A percentile compares a stretch with the other conserved stretches of the same genome.
These are phyloP conservation scores for Eucalyptus sp. DNA, from an alignment of 345 rosid genomes.

Conservation along the genomic window DNA sequence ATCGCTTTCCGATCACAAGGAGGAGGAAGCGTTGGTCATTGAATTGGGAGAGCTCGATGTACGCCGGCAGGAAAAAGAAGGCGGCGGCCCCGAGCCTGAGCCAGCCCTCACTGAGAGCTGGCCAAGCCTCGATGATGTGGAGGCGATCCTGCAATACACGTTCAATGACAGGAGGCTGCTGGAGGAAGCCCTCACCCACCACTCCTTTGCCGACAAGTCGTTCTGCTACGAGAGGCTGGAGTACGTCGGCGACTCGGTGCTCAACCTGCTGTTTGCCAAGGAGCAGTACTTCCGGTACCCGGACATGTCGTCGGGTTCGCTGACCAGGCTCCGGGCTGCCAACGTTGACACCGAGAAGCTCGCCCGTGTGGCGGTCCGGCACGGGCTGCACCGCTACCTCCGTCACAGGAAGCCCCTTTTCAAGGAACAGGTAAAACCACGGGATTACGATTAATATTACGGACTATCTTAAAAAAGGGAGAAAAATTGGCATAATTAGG, in stretches of 20 bases:
- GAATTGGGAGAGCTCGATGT: not conserved
- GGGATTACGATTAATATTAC: too few species aligned
- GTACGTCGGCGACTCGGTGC: conserved; percentile 39
- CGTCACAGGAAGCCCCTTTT: conserved; percentile 53
- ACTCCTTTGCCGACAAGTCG: not conserved
- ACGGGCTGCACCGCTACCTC: conserved; percentile 26
- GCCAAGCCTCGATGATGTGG: conserved; percentile 20
- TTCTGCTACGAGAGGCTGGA: conserved; percentile 43
- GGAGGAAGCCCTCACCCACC: conserved; percentile 47
- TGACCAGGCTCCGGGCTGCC: conserved; percentile 58
- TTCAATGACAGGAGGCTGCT: conserved; percentile 29
- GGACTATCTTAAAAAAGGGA: not conserved
- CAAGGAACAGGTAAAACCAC: conserved; percentile 26
- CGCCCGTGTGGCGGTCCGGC: conserved; percentile 48
- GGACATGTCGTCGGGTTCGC: conserved; percentile 20
- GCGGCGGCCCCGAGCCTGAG: not conserved
- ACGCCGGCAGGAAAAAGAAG: rapidly evolving
- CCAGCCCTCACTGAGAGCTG: rapidly evolving
- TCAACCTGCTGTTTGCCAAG: conserved; percentile 16
- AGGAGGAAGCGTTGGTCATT: not conserved
- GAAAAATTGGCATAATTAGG: not conserved
- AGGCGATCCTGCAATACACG: conserved; percentile 29
- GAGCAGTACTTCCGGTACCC: conserved; percentile 28
- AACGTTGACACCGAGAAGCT: conserved; percentile 62
- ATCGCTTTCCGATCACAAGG: not conserved